Evolutionary conservation across 805 yeast genomes (phyloP), one percentile per base, ranked within the genome.

Genomic region (Teunomyces pallodes): DNA sequence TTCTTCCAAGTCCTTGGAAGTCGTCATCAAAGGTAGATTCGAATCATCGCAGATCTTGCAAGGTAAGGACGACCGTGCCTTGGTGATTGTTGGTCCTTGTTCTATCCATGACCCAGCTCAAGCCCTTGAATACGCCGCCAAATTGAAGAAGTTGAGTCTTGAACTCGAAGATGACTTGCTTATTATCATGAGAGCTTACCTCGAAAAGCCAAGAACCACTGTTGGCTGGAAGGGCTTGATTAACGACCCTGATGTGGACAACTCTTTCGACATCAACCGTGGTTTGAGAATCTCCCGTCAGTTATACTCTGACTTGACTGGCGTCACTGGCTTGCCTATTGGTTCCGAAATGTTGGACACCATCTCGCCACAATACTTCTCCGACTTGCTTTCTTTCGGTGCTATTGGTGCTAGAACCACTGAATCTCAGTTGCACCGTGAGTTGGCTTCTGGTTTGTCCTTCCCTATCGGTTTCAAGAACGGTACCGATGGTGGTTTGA

Each of bases 331-430:
- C 50, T 67, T 92, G 49, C 98, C 99, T 47, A 92, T 92, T 61
- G 99, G 96, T 46, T 86, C 94, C 39, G 99, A 92, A 74, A 94
- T 92, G 99, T 82, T 92, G 69, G 99, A 92, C 70, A 94, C 98
- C 52, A 92, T 92, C 54, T 88, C 96, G 30, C 99, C 99, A 14
- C 99, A 92, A 78, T 92, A 80, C 79, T 79, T 92, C 57, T 84
- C 92, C 24, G 99, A 94, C 68, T 78, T 91, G 59, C 79, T 92
- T 56, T 86, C 96, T 30, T 83, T 92, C 57, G 99, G 99, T 62
- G 99, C 99, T 51, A 91, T 92, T 71, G 99, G 99, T 65, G 99
- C 99, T 48, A 86, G 99, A 77, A 92, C 99, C 50, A 92, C 99
- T 42, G 99, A 92, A 75, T 92, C 97, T 39, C 99, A 92, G 72